Conservation (phyloP, 305 asterid species). For the Fraxinus dipetala region DNA sequence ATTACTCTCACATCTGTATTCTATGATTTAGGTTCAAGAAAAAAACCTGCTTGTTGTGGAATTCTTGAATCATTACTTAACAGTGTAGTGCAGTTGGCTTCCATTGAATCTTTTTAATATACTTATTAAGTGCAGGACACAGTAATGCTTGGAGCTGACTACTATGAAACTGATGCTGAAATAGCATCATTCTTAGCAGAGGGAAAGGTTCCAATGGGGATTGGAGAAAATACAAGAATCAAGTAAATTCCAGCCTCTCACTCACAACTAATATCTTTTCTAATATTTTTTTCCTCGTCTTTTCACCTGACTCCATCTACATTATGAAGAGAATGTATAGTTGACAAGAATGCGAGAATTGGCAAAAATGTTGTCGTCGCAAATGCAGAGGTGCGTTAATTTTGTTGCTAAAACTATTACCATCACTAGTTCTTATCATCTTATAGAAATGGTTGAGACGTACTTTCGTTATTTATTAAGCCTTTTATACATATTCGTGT, state of each 20-base stretch:
- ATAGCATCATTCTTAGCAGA: conserved; percentile 58
- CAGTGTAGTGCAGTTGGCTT: not conserved
- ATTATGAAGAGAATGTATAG: conserved; percentile 71
- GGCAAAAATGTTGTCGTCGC: conserved; percentile 78
- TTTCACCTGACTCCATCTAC: conserved; percentile 20
- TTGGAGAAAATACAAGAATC: conserved; percentile 91
- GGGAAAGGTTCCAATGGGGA: conserved; percentile 84
- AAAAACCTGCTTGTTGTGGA: not conserved
- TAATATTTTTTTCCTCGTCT: conserved; percentile 1
- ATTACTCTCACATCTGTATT: not conserved
- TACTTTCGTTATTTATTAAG: not conserved
- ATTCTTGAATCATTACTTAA: not conserved
- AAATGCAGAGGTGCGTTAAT: conserved; percentile 64
- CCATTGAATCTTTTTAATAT: not conserved
- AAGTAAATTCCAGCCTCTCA: conserved; percentile 41
- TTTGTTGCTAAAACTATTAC: not conserved
- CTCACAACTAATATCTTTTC: conserved; percentile 4
- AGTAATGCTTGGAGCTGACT: conserved; percentile 93
- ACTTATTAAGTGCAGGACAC: conserved; percentile 54
- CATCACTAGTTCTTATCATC: not conserved
- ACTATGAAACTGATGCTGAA: conserved; percentile 84
- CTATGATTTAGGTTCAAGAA: not conserved
- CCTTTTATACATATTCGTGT: not conserved
- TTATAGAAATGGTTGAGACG: not conserved
- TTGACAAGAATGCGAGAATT: conserved; percentile 90